These are phyloP conservation scores for Backusella psychrophila DNA, from an alignment of 192 early-diverging fungal species.

Conservation along the genomic window DNA sequence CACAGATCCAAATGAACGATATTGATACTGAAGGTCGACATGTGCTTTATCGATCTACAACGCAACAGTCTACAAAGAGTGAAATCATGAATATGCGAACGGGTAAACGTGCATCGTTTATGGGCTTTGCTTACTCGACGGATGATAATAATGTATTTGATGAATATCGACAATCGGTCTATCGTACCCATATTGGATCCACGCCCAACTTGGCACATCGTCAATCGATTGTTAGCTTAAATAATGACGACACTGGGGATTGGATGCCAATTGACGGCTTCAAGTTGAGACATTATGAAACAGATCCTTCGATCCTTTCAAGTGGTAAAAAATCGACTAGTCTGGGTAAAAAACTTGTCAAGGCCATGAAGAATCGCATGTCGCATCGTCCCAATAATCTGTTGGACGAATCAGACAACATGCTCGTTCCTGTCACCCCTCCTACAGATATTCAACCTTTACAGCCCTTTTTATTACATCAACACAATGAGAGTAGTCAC, in stretches of 20 bases:
- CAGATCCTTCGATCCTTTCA: conserved; percentile 6
- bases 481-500: conserved; percentile 13
- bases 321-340: neutral
- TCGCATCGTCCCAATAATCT: neutral
- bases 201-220: neutral
- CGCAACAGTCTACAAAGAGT: conserved; percentile 13
- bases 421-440: neutral
- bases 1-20: neutral
- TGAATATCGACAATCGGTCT: conserved; percentile 36
- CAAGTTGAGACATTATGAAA: conserved; percentile 19
- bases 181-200: conserved; percentile 5
- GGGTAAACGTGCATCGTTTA: conserved; percentile 44
- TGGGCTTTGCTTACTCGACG: conserved; percentile 44
- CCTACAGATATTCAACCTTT: conserved; percentile 2
- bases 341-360: conserved; percentile 16
- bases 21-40: neutral
- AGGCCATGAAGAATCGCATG: conserved; percentile 7
- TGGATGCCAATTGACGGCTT: conserved; percentile 31
- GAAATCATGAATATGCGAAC: conserved; percentile 41
- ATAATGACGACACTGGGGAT: neutral
- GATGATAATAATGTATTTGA: conserved; percentile 44
- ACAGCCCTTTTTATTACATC: conserved; percentile 5
- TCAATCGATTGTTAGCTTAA: neutral
- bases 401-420: neutral
- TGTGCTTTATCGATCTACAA: neutral